Base-by-base conservation (phyloP, 179 eudicot genomes). In the Vitellaria paradoxa region DNA sequence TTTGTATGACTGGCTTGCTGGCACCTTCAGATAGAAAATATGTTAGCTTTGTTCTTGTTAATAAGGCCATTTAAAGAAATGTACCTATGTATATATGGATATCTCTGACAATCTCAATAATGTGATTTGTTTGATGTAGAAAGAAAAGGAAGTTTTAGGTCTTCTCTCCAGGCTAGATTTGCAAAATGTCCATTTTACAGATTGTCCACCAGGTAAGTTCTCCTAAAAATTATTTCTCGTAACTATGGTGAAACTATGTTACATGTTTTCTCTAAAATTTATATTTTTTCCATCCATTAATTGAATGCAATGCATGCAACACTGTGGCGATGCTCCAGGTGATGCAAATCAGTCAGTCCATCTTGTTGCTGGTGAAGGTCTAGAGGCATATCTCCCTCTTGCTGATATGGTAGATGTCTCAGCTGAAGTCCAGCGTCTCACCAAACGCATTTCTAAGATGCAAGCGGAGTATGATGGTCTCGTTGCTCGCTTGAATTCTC, bases 321-420 rank as follows among this genome's bases (percentile, higher is more conserved):
- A 56, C 74, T 64, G 23, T 37, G 47, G 26, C 26, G 10, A 70
- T 81, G 77, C 24, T 76, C n/a, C 88, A 96, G 99, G 83, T 69
- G 90, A 93, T 83, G 99, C 92, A 80, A 89, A 84, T 82, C 94
- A 87, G 78, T 96, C 96, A 20, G 90, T 93, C 73, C 99, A 96
- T 82, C 90, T 96, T 71, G 99, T 96, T 75, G 97, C 91, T 20
- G 88, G 97, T 78, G 99, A 93, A 77, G 97, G 97, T 23, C 85
- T 96, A 76, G 99, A 96, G 82, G 96, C 99, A n/a, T 93, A 93
- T 82, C 96, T 96, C 74, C 99, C 99, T 73, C 93, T 96, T 71
- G 96, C 97, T 64, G 97, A 86, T 81, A 90, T 96, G 99, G 94
- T 96, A 56, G 99, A 96, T 85, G 86, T 96, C 80, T 86, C 98